Conservation (phyloP, 2,329 filamentous ascomycete species). For the Lizonia empirigonia region DNA sequence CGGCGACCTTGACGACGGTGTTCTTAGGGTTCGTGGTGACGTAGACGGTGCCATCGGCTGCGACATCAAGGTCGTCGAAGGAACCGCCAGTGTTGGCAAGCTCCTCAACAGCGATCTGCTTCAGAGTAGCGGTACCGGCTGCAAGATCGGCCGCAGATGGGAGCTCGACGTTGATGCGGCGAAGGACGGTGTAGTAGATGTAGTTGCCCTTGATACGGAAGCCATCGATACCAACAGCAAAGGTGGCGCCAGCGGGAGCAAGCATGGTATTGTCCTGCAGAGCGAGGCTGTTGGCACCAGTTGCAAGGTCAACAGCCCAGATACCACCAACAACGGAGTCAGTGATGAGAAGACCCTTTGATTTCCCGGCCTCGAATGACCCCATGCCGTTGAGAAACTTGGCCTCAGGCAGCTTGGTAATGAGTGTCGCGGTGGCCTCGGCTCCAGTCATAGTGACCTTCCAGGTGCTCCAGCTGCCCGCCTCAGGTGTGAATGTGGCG, state of each 20-base stretch:
- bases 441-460: constrained; percentile 7
- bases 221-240: constrained; percentile 16
- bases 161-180: constrained; percentile 12
- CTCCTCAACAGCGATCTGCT: constrained; percentile 15
- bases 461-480: constrained; percentile 18
- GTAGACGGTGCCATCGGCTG: constrained; percentile 13
- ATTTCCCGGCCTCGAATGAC: constrained; percentile 3
- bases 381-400: constrained; percentile 17
- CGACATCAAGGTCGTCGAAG: constrained; percentile 14
- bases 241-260: constrained; percentile 10
- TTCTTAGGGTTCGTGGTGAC: constrained; percentile 16
- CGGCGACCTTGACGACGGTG: constrained; percentile 17
- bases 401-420: constrained; percentile 13
- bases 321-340: constrained; percentile 16
- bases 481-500: constrained; percentile 13
- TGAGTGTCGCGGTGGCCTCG: constrained; percentile 7
- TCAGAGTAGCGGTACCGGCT: constrained; percentile 11
- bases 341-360: constrained; percentile 15
- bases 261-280: constrained; percentile 15
- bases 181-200: constrained; percentile 14
- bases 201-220: constrained; percentile 15
- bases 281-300: constrained; percentile 13
- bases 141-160: constrained; percentile 8
- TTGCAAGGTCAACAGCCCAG: constrained; percentile 11
- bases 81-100: constrained; percentile 17